Conservation (phyloP, 2,329 filamentous ascomycete genomes). For the Aspergillus clavatus region DNA sequence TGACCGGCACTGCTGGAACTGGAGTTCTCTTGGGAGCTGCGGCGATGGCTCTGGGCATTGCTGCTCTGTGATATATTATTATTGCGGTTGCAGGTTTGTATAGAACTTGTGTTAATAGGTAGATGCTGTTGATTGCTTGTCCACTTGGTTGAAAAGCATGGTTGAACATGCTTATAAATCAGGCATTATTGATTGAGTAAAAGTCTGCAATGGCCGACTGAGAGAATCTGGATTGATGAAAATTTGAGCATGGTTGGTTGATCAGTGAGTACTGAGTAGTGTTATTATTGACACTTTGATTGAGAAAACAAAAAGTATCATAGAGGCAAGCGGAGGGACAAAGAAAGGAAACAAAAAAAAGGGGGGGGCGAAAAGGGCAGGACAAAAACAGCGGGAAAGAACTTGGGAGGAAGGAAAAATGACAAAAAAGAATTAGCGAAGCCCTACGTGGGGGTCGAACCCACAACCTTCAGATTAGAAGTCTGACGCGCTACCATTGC, state of each 20-base stretch:
- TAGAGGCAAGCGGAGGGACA: too few relatives aligned
- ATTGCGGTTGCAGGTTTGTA: too few relatives aligned
- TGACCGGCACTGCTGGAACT: neutral
- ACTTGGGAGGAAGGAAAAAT: neutral
- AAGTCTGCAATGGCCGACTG: too few relatives aligned
- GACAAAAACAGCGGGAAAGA: too few relatives aligned
- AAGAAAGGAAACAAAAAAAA: too few relatives aligned
- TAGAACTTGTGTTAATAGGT: neutral
- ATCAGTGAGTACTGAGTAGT: too few relatives aligned
- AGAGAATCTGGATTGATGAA: too few relatives aligned
- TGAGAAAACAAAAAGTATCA: too few relatives aligned
- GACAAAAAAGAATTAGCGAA: neutral
- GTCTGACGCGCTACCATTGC: conserved; percentile 1
- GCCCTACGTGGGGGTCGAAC: conserved; percentile 1
- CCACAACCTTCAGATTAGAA: conserved; percentile 1
- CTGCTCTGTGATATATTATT: neutral
- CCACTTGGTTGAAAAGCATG: neutral
- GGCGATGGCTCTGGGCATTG: conserved; percentile 1
- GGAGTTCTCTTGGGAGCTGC: conserved; percentile 8
- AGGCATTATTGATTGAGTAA: too few relatives aligned
- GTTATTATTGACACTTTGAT: too few relatives aligned
- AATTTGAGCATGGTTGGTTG: too few relatives aligned
- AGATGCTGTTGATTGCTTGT: neutral
- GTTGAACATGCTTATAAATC: neutral
- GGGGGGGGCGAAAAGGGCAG: too few relatives aligned